Evolutionary conservation across 78 protist species (phyloP).

Genomic region (Protostelium mycophagum): DNA sequence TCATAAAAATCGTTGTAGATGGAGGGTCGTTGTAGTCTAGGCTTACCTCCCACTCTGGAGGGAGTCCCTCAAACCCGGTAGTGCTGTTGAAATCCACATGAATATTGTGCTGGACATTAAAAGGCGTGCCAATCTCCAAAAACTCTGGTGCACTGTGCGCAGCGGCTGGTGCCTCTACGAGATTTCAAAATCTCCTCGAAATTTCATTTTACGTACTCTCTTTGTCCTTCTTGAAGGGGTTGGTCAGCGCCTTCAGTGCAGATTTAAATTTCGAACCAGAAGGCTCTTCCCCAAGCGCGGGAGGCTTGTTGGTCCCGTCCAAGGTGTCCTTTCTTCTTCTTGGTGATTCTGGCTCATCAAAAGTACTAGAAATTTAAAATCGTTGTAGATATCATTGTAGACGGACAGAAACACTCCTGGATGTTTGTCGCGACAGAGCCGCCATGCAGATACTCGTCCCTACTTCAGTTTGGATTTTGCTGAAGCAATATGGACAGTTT

Average conservation of each 20-base stretch:
- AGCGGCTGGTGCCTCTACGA: not conserved
- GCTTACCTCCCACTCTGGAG: constrained; percentile 64
- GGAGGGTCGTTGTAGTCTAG: too few relatives aligned
- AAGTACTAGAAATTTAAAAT: too few relatives aligned
- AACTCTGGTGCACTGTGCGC: not conserved
- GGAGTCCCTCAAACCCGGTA: constrained; percentile 73
- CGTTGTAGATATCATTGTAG: too few relatives aligned
- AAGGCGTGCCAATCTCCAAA: constrained; percentile 52
- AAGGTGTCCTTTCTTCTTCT: not conserved
- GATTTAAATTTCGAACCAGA: not conserved
- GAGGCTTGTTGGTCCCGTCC: not conserved
- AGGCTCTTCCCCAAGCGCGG: not conserved
- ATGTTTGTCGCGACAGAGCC: too few relatives aligned
- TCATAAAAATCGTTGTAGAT: too few relatives aligned
- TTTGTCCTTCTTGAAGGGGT: not conserved
- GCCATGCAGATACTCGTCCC: too few relatives aligned
- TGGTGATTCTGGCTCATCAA: not conserved
- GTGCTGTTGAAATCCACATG: constrained; percentile 60
- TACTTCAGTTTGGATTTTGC: too few relatives aligned
- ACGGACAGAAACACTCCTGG: too few relatives aligned
- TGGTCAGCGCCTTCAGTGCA: not conserved
- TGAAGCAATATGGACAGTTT: too few relatives aligned
- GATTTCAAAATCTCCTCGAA: not conserved
- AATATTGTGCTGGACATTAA: constrained; percentile 65
- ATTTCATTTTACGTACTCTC: not conserved